Conservation (phyloP, 2,329 filamentous ascomycete genomes). For the Elsinoe perseae region DNA sequence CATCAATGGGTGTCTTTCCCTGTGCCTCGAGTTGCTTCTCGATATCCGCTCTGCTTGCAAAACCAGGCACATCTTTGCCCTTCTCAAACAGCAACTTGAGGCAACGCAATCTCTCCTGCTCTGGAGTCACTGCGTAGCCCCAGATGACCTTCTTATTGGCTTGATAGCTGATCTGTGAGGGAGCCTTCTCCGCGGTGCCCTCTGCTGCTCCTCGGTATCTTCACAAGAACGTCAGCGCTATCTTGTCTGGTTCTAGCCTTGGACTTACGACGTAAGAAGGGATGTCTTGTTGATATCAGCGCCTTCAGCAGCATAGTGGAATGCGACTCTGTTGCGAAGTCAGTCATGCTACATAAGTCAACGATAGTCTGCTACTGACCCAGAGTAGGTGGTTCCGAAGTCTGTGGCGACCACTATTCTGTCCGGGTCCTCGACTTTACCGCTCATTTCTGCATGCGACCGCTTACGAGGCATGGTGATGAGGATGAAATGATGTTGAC, state of each 20-base stretch:
- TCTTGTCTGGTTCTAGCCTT: not conserved
- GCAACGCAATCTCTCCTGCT: conserved; percentile 67
- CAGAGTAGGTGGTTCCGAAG: conserved; percentile 72
- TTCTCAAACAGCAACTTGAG: conserved; percentile 81
- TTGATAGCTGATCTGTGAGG: conserved; percentile 61
- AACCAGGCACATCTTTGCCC: conserved; percentile 71
- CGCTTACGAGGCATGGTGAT: no score
- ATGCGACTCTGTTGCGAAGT: conserved; percentile 49
- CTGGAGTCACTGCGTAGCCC: conserved; percentile 76
- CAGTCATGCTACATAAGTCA: not conserved
- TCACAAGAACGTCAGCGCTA: conserved; percentile 17
- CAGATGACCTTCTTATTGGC: conserved; percentile 49
- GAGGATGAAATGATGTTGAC: no score
- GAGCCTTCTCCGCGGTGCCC: conserved; percentile 85
- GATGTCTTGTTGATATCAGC: conserved; percentile 67
- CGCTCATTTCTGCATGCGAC: no score
- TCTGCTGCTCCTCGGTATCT: conserved; percentile 73
- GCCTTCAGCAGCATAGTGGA: conserved; percentile 55
- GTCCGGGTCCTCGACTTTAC: no score
- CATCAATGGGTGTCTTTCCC: conserved; percentile 70
- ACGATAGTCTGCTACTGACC: not conserved
- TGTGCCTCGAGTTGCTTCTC: conserved; percentile 64
- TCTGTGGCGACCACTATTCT: conserved; percentile 60
- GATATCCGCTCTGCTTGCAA: conserved; percentile 63
- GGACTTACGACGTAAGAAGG: conserved; percentile 63